Percentiles rank a stretch among this genome's conserved stretches.
These are phyloP conservation scores for Cladosporium oxysporum DNA, from an alignment of 2,329 filamentous ascomycete genomes.

Conservation along the genomic window DNA sequence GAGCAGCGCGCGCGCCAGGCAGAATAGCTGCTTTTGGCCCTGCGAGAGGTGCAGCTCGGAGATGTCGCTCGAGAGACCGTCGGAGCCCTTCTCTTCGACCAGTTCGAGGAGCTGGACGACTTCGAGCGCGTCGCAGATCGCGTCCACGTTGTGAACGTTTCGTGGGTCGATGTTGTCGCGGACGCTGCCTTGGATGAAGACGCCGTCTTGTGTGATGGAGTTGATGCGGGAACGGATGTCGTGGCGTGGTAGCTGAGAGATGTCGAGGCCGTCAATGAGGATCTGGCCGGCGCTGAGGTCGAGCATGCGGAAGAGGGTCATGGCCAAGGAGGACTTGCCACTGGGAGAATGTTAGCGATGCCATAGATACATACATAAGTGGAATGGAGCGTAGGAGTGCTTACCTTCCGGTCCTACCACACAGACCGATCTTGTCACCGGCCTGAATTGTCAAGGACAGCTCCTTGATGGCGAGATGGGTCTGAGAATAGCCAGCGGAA, in stretches of 20 bases:
- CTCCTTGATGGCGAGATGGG: constrained; percentile 42
- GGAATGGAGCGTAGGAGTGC: constrained; percentile 3
- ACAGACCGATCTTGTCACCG: constrained; percentile 54
- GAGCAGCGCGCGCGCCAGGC: constrained; percentile 50
- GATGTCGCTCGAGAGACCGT: constrained; percentile 44
- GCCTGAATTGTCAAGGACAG: constrained; percentile 50
- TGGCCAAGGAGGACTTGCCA: constrained; percentile 54
- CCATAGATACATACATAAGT: constrained; percentile 25
- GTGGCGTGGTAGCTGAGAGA: constrained; percentile 47
- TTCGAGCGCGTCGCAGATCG: constrained; percentile 47
- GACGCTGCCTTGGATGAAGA: constrained; percentile 52
- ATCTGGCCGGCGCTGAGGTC: constrained; percentile 48
- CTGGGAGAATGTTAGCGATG: constrained; percentile 32
- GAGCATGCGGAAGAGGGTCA: constrained; percentile 53
- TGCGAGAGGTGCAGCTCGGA: constrained; percentile 41
- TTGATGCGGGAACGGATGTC: constrained; percentile 50
- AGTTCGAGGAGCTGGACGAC: constrained; percentile 45
- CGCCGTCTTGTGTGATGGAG: constrained; percentile 55
- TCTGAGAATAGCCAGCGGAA: constrained; percentile 29
- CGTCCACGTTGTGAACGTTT: constrained; percentile 39
- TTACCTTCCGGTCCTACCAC: constrained; percentile 55
- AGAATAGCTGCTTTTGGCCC: constrained; percentile 55
- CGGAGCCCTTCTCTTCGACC: constrained; percentile 35
- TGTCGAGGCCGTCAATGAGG: constrained; percentile 50
- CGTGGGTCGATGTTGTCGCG: constrained; percentile 53